phyloP scores from a whole-genome alignment of 2,329 filamentous ascomycete genomes.

The Zarea fungicola region DNA sequence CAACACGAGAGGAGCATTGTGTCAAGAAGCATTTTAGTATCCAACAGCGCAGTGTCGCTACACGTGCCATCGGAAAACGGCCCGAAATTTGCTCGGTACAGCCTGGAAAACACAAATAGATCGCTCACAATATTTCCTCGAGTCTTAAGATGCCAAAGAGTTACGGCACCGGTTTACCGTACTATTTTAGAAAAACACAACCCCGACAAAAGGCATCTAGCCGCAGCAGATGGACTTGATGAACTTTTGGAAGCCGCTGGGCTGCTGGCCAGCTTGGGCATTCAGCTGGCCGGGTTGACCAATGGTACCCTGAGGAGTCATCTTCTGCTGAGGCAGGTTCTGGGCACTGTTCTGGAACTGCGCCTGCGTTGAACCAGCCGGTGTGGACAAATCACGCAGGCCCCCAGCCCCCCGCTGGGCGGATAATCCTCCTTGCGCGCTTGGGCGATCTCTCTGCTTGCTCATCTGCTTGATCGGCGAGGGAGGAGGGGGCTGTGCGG shows the following conservation, averaged over 20 bases:
- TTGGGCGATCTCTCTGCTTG: conserved; percentile 71
- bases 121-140: too few species aligned
- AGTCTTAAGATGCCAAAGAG: background rate
- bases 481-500: conserved; percentile 82
- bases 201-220: conserved; percentile 37
- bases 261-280: conserved; percentile 62
- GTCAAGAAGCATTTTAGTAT: too few species aligned
- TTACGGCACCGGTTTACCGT: conserved; percentile 17
- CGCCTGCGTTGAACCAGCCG: conserved; percentile 86
- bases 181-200: conserved; percentile 26
- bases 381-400: conserved; percentile 72
- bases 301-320: conserved; percentile 52
- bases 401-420: conserved; percentile 70
- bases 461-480: conserved; percentile 77
- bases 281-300: conserved; percentile 47
- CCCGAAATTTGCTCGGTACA: too few species aligned
- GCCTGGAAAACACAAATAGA: too few species aligned
- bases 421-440: conserved; percentile 66
- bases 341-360: conserved; percentile 95
- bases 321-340: conserved; percentile 67
- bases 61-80: too few species aligned
- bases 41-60: too few species aligned
- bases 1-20: too few species aligned
- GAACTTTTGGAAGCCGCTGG: conserved; percentile 82
- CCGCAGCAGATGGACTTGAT: conserved; percentile 92